Evolutionary conservation across 768 basidiomycete genomes (phyloP).

Genomic region (Boletus sp.): DNA sequence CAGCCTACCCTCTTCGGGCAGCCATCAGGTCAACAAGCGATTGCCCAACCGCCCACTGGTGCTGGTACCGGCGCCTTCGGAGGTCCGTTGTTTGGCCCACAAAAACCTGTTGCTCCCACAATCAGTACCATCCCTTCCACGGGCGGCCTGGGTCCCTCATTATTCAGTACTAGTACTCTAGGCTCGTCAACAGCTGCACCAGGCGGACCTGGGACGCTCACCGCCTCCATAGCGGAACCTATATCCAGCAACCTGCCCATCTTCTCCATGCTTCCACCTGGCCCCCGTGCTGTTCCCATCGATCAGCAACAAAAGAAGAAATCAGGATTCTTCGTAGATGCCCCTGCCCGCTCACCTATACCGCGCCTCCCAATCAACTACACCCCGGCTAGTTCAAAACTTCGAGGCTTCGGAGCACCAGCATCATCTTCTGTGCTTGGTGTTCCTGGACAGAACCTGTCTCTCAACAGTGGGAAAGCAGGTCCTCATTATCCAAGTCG

Average conservation of each 20-base stretch:
- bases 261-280: conserved; percentile 71
- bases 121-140: conserved; percentile 44
- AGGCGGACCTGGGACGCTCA: conserved; percentile 59
- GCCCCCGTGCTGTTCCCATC: conserved; percentile 58
- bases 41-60: conserved; percentile 36
- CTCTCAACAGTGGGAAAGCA: conserved; percentile 53
- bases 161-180: conserved; percentile 39
- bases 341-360: conserved; percentile 67
- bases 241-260: conserved; percentile 69
- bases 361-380: conserved; percentile 65
- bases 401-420: conserved; percentile 62
- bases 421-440: conserved; percentile 38
- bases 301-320: conserved; percentile 74
- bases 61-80: conserved; percentile 34
- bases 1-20: conserved; percentile 49
- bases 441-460: conserved; percentile 32
- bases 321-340: conserved; percentile 70
- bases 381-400: conserved; percentile 57
- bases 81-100: conserved; percentile 46
- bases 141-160: conserved; percentile 34
- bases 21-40: conserved; percentile 42
- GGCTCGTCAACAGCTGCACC: conserved; percentile 40
- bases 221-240: conserved; percentile 86
- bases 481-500: conserved; percentile 53
- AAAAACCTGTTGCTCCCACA: conserved; percentile 47